Percentiles rank a stretch among this genome's conserved stretches.
Evolutionary conservation across 2,329 filamentous ascomycete species (phyloP).

Genomic region (Fusarium proliferatum): DNA sequence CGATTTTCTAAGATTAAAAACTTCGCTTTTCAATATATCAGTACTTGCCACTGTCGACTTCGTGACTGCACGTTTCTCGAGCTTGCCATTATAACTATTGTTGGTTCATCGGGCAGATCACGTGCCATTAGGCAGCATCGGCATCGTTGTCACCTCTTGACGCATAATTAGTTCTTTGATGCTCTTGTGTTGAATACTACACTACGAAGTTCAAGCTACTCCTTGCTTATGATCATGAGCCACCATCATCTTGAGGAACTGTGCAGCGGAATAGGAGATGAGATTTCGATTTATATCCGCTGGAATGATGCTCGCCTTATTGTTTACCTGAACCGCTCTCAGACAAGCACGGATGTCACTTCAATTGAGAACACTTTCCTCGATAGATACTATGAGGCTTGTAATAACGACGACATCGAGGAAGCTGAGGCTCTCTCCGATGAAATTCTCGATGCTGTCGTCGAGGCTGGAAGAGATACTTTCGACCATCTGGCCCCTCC

Average conservation of each 20-base stretch:
- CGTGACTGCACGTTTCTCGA: no score
- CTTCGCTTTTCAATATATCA: fast-evolving
- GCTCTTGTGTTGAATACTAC: background rate
- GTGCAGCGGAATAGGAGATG: background rate
- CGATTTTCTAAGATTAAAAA: fast-evolving
- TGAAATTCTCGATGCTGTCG: background rate
- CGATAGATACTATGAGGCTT: background rate
- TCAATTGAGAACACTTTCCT: background rate
- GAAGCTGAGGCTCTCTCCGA: background rate
- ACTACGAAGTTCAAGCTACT: no score
- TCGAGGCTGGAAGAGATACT: background rate
- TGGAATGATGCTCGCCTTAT: background rate
- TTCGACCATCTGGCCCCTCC: background rate
- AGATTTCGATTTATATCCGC: background rate
- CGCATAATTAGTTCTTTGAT: background rate
- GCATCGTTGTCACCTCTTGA: no score
- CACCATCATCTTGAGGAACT: background rate
- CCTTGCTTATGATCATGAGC: background rate
- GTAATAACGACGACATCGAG: background rate
- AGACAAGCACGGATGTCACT: background rate
- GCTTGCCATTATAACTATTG: no score
- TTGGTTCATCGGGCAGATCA: background rate
- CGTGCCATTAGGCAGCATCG: background rate
- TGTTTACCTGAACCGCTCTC: background rate
- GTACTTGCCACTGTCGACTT: background rate